A percentile compares a stretch with the other conserved stretches of the same genome.
Conservation (phyloP, 2,329 filamentous ascomycete species). For the Aspergillus jensenii region DNA sequence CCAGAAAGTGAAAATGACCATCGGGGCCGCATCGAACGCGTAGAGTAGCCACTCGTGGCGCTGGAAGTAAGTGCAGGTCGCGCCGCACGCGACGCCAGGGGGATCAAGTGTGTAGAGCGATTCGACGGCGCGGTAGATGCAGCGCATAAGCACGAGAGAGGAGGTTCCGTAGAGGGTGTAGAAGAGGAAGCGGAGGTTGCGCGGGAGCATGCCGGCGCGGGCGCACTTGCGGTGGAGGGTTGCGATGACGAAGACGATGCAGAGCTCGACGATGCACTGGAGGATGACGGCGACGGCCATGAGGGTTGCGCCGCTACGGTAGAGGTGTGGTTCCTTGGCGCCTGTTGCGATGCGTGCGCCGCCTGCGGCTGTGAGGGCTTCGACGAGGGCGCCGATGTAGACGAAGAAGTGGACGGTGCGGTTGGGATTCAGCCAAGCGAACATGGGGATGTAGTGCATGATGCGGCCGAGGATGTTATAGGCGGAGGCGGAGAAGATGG, state of each 20-base stretch:
- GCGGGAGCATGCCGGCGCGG: neutral
- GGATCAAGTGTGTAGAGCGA: slow-evolving; percentile 4
- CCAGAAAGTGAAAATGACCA: slow-evolving; percentile 8
- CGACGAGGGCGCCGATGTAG: slow-evolving; percentile 9
- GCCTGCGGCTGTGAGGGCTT: slow-evolving; percentile 7
- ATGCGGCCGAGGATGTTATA: slow-evolving; percentile 12
- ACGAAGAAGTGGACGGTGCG: slow-evolving; percentile 11
- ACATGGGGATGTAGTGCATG: slow-evolving; percentile 14
- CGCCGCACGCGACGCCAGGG: neutral
- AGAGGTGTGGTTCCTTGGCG: neutral
- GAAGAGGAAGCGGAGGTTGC: slow-evolving; percentile 5
- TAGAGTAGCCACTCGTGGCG: slow-evolving; percentile 8
- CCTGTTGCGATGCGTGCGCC: slow-evolving; percentile 3
- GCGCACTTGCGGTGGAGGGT: slow-evolving; percentile 8
- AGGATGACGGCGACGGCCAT: slow-evolving; percentile 5
- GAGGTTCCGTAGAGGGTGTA: slow-evolving; percentile 11
- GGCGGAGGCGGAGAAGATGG: slow-evolving; percentile 7
- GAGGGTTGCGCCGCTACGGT: slow-evolving; percentile 6
- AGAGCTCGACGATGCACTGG: slow-evolving; percentile 4
- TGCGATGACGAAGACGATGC: neutral
- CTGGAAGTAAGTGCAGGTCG: slow-evolving; percentile 3
- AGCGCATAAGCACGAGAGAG: slow-evolving; percentile 2
- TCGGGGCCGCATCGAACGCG: slow-evolving; percentile 2
- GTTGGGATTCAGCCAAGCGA: slow-evolving; percentile 12
- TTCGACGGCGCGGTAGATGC: slow-evolving; percentile 10